Base-by-base conservation (phyloP, 805 yeast genomes). In the Lipomyces sp. region DNA sequence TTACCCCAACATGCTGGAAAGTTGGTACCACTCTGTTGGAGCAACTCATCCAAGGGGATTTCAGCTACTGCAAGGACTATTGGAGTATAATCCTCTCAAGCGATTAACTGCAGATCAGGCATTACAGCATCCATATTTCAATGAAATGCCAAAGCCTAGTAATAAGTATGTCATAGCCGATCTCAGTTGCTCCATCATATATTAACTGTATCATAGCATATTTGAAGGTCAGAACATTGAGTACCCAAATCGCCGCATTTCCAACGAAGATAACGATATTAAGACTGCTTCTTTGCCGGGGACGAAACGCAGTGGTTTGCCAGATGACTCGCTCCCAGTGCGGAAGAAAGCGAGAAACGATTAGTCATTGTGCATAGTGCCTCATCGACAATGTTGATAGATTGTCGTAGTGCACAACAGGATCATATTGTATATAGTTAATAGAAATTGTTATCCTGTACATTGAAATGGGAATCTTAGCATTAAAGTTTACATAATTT, bases 11-110 rank as follows among this genome's bases (percentile, higher is more conserved):
- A 90, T 89, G 73, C 79, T 95, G 51, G 86, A 86, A 53, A 86
- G 87, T 11, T 95, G 99, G 99, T 94, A 89, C 76, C 90, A 88
- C 68, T 82, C 90, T 1, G 86, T 90, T 35, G 96, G 96, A 13
- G 94, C 91, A 0, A 80, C 86, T 4, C 90, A 89, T 74, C 82
- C 82, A 71, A 64, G 67, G 18, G 92, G 97, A 54, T 81, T 90
- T 29, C 84, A 85, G 64, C 79, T 94, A 34, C 78, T 94, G 34
- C 80, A 84, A 48, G 84, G 84, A 53, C 75, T 95, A 51, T 77
- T 95, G 60, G 89, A 85, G 66, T 95, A 92, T 76, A 97, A 95
- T 74, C 98, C 99, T 0, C 82, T 87, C 6, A 81, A 80, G 32
- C 80, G 99, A 69, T 78, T 93, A 54, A 90, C 94, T 32, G 97